A percentile compares a stretch with the other conserved stretches of the same genome.
Conservation (phyloP, 1,139 yeast species). For the Scheffersomyces insectosa region DNA sequence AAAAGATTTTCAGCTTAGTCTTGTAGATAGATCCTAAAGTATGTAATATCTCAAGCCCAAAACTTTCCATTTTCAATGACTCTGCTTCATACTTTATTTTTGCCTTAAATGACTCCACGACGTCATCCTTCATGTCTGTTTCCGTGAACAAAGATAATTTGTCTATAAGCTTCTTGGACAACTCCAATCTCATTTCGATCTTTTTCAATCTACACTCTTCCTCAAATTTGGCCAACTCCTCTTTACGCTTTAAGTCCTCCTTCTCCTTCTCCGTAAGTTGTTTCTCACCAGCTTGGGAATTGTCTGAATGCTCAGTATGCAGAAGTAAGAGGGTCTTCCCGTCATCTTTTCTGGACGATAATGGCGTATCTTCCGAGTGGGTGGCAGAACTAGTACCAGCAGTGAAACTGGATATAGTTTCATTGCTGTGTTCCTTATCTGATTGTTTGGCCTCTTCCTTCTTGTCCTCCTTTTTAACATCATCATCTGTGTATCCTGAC, state of each 20-base stretch:
- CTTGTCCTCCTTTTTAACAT: conserved; percentile 23
- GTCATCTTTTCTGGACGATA: conserved; percentile 1
- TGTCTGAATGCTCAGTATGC: conserved; percentile 6
- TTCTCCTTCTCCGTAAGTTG: conserved; percentile 43
- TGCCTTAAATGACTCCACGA: conserved; percentile 64
- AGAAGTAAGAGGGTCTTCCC: conserved; percentile 2
- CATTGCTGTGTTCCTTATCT: conserved; percentile 1
- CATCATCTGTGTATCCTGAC: conserved; percentile 46
- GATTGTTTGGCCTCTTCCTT: conserved; percentile 4
- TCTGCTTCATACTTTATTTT: conserved; percentile 85
- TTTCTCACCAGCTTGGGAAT: conserved; percentile 11
- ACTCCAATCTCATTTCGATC: conserved; percentile 67
- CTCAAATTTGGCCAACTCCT: conserved; percentile 74
- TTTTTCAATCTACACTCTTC: conserved; percentile 74
- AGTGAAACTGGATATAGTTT: conserved; percentile 2
- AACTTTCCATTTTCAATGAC: conserved; percentile 87
- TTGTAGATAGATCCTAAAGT: conserved; percentile 79
- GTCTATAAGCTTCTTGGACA: conserved; percentile 64
- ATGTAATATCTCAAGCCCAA: conserved; percentile 88
- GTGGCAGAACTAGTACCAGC: conserved; percentile 2
- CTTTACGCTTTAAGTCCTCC: conserved; percentile 46
- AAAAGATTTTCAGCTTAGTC: conserved; percentile 61
- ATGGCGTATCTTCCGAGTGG: not conserved
- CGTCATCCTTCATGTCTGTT: conserved; percentile 70
- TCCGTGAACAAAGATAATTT: conserved; percentile 80